Percentiles rank a stretch among this genome's conserved stretches.
Conservation (phyloP, 306 rosid species). For the Gastrolobium villosum region DNA sequence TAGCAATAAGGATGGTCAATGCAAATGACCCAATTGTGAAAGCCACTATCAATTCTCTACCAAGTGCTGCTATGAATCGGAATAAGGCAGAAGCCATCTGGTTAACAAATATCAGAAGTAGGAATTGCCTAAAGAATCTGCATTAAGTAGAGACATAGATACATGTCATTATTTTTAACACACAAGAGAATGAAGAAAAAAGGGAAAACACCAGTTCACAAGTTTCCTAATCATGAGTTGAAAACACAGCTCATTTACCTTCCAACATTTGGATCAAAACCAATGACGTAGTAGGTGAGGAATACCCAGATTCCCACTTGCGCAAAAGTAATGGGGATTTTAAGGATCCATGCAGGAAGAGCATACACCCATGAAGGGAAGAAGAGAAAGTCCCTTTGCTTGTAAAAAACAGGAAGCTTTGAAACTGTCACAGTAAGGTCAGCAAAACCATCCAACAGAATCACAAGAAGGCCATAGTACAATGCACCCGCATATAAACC, state of each 20-base stretch:
- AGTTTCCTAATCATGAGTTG: not conserved
- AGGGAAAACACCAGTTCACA: not conserved
- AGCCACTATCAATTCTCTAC: slow-evolving; percentile 60
- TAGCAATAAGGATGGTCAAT: slow-evolving; percentile 47
- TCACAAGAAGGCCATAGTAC: slow-evolving; percentile 51
- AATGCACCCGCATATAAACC: slow-evolving; percentile 60
- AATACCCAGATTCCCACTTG: slow-evolving; percentile 61
- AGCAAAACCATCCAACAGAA: slow-evolving; percentile 53
- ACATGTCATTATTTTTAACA: not conserved
- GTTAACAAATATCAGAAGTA: slow-evolving; percentile 52
- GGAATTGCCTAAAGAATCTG: slow-evolving; percentile 64
- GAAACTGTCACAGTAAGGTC: slow-evolving; percentile 57
- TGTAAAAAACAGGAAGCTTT: slow-evolving; percentile 63
- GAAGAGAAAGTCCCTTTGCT: slow-evolving; percentile 61
- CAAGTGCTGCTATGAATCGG: slow-evolving; percentile 59
- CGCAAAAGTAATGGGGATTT: slow-evolving; percentile 52
- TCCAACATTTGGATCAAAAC: slow-evolving; percentile 58
- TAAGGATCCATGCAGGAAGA: slow-evolving; percentile 64
- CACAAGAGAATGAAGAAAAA: not conserved
- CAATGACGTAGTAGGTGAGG: slow-evolving; percentile 61
- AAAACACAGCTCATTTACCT: slow-evolving; percentile 39
- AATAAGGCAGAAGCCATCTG: slow-evolving; percentile 63
- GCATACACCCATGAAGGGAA: slow-evolving; percentile 66
- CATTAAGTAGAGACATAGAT: slow-evolving; percentile 10
- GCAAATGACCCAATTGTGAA: slow-evolving; percentile 51